phyloP scores from a whole-genome alignment of 768 basidiomycete species.

The Coprinellus aureogranulatus region DNA sequence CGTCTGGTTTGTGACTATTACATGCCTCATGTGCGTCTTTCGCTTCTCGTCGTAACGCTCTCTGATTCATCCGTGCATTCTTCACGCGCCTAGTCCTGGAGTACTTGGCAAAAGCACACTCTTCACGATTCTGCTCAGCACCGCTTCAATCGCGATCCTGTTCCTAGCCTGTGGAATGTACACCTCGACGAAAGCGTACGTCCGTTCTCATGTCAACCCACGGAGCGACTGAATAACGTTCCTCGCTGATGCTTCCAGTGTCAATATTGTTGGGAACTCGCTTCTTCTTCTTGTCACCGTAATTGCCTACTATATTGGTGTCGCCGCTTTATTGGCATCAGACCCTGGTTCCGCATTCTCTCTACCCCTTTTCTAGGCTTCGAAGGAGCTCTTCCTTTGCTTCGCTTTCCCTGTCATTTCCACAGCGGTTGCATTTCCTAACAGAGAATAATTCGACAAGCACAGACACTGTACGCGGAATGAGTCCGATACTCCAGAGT shows the following conservation, averaged over 20 bases:
- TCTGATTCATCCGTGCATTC: too few species aligned
- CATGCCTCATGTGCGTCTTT: conserved; percentile 4
- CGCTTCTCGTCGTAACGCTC: too few species aligned
- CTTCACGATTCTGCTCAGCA: conserved; percentile 5
- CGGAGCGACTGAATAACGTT: not conserved
- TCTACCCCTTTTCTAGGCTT: conserved; percentile 5
- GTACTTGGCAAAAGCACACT: conserved; percentile 11
- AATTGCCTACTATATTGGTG: conserved; percentile 8
- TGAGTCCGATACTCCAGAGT: too few species aligned
- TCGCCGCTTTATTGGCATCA: conserved; percentile 5
- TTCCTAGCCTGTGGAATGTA: conserved; percentile 3
- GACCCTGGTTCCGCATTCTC: conserved; percentile 6
- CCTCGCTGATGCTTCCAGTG: not conserved
- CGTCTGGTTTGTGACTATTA: conserved; percentile 7
- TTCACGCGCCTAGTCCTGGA: not conserved
- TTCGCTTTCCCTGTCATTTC: too few species aligned
- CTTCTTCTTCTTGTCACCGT: conserved; percentile 3
- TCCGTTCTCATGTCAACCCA: not conserved
- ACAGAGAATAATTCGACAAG: too few species aligned
- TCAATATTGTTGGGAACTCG: conserved; percentile 4
- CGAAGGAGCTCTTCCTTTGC: too few species aligned
- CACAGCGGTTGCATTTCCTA: too few species aligned
- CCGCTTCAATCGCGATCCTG: conserved; percentile 3
- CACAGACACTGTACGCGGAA: too few species aligned
- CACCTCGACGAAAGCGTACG: conserved; percentile 1